Evolutionary conservation across 2,329 filamentous ascomycete genomes (phyloP), one percentile per base, ranked within the genome.

Genomic region (Harringtonia lauricola): DNA sequence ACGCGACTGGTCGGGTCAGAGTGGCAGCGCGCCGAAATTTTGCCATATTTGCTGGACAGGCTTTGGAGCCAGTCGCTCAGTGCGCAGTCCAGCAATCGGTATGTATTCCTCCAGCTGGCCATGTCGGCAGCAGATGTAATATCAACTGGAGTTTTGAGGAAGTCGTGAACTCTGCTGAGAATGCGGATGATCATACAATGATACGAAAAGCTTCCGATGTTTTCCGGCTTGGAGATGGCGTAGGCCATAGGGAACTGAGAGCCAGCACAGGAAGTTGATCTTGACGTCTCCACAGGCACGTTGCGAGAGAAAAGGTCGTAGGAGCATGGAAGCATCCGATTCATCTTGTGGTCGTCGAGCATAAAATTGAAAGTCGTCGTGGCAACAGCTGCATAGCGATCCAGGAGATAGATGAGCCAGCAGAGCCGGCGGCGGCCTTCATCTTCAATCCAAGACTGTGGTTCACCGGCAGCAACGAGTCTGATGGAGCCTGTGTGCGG

Each of bases 341-440:
- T 86, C 40, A 95, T 89, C 55, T 94, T 87, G 55, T 82, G 85
- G 55, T 95, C 87, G 51, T 90, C 81, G 19, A 95, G 65, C 1
- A 86, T 84, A 57, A 95, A 94, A 52, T 94, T 87, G 52, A 95
- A 94, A 0, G 56, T 60, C 0, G 89, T 95, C 0, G 89, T 95
- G 1, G 87, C 82, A 44, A 94, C 80, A 1, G 88, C 95, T 1
- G 87, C 87, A 57, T 94, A 95, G 40, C 89, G 75, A 59, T 95
- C 89, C 9, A 95, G 71, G 10, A 95, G 66, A 57, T 94, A 95
- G 12, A 94, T 81, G 79, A 92, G 90, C 89, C 89, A 95, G 60
- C 95, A 94, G 1, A 95, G 67, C 24, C 89, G 72, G 21, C 89
- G 74, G 21, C 88, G 71, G 30, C 85, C 83, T 60, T 95, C 89